These are phyloP conservation scores for Rhodomyrtus psidioides DNA, from an alignment of 441 rosid genomes.

Conservation along the genomic window DNA sequence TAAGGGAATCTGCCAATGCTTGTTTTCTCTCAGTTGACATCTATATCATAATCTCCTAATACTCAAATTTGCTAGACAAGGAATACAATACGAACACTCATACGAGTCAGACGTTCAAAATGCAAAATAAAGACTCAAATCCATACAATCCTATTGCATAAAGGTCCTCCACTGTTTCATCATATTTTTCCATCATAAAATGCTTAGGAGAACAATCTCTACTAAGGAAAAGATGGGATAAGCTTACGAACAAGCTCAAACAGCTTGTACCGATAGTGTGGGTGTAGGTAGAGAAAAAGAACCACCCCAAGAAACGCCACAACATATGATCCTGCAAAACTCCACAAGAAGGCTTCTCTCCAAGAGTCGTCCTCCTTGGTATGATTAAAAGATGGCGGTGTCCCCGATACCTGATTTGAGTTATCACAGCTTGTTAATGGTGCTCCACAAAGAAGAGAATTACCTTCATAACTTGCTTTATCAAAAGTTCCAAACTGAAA, in stretches of 20 bases:
- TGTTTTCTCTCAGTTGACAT: background rate
- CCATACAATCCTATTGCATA: background rate
- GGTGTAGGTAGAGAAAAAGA: too few species aligned
- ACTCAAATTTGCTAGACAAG: background rate
- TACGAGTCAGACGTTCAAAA: background rate
- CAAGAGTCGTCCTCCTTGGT: too few species aligned
- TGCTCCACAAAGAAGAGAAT: too few species aligned
- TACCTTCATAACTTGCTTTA: too few species aligned
- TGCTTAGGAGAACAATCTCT: background rate
- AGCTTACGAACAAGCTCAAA: background rate
- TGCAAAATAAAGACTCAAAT: background rate
- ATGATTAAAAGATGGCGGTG: too few species aligned
- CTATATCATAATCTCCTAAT: background rate
- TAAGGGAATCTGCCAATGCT: background rate
- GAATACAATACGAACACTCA: background rate
- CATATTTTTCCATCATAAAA: background rate
- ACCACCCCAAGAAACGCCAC: too few species aligned
- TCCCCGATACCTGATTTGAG: too few species aligned
- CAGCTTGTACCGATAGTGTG: fast-evolving
- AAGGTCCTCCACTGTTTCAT: background rate
- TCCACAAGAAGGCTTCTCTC: too few species aligned
- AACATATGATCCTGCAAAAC: too few species aligned
- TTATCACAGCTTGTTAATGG: too few species aligned
- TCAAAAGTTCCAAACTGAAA: too few species aligned
- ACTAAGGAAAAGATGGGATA: background rate